Evolutionary conservation across 306 rosid species (phyloP).

Genomic region (Elaeagnus macrophylla): DNA sequence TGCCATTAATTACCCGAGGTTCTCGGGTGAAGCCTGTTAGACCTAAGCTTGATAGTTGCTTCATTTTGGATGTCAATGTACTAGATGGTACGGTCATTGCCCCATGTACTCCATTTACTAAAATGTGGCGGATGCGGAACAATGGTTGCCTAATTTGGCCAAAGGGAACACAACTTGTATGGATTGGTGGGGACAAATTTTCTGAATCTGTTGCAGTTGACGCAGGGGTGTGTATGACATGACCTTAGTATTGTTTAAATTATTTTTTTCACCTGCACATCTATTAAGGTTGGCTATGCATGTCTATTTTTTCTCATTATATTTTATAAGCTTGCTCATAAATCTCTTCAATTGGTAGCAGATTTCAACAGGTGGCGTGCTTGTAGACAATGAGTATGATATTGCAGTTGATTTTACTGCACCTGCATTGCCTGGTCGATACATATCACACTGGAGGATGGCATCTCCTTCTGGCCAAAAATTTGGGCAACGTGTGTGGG

Average conservation of each 20-base stretch:
- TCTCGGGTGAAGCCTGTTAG: conserved; percentile 22
- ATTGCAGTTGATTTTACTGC: conserved; percentile 77
- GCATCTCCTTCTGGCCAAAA: conserved; percentile 56
- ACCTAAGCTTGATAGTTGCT: conserved; percentile 59
- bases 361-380: conserved; percentile 56
- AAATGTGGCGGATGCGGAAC: conserved; percentile 90
- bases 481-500: conserved; percentile 97
- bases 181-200: conserved; percentile 69
- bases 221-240: conserved; percentile 47
- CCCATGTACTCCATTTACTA: conserved; percentile 72
- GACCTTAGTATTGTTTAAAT: neutral
- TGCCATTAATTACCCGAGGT: conserved; percentile 8
- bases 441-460: conserved; percentile 82
- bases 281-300: neutral
- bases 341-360: conserved; percentile 10
- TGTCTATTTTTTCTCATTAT: neutral
- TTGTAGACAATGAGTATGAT: conserved; percentile 48
- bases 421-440: conserved; percentile 62
- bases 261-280: neutral
- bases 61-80: conserved; percentile 69
- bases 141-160: conserved; percentile 66
- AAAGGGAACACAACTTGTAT: conserved; percentile 58
- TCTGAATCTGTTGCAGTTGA: conserved; percentile 30
- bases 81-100: conserved; percentile 73
- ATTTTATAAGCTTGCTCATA: conserved; percentile 1